Percentiles rank a stretch among this genome's conserved stretches.
phyloP scores from a whole-genome alignment of 345 rosid genomes.

The Mangifera indica region DNA sequence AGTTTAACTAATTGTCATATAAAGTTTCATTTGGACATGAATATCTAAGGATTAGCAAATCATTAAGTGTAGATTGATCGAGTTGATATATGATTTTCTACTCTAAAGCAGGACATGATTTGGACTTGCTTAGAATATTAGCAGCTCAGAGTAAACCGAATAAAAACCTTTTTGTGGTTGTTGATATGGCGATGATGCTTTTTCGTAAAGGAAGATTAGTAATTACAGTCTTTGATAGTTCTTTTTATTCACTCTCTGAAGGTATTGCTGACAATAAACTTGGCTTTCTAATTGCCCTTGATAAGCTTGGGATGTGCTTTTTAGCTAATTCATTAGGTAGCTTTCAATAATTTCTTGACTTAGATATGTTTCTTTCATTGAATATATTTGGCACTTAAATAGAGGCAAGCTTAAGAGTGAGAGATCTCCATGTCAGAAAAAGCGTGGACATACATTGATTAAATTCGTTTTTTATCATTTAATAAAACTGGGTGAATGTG shows the following conservation, averaged over 20 bases:
- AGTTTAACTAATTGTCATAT: too few species aligned
- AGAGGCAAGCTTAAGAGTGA: slow-evolving; percentile 48
- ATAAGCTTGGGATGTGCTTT: slow-evolving; percentile 75
- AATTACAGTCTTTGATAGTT: slow-evolving; percentile 62
- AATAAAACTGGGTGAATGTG: too few species aligned
- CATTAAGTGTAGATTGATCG: slow-evolving; percentile 82
- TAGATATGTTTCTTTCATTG: slow-evolving; percentile 59
- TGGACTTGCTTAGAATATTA: slow-evolving; percentile 77
- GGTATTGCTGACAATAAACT: slow-evolving; percentile 34
- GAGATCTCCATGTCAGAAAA: slow-evolving; percentile 77
- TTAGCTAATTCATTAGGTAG: slow-evolving; percentile 78
- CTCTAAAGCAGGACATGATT: slow-evolving; percentile 62
- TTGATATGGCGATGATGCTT: slow-evolving; percentile 43
- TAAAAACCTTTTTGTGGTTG: slow-evolving; percentile 54
- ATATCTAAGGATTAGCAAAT: slow-evolving; percentile 88
- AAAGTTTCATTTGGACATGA: slow-evolving; percentile 89
- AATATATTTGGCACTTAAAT: slow-evolving; percentile 55
- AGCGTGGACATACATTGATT: too few species aligned
- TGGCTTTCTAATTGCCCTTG: slow-evolving; percentile 68
- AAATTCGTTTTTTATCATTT: too few species aligned
- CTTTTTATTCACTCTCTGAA: slow-evolving; percentile 75
- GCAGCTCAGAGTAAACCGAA: slow-evolving; percentile 76
- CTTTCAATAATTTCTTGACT: slow-evolving; percentile 66
- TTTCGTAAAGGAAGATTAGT: slow-evolving; percentile 60
- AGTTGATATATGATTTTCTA: slow-evolving; percentile 80